phyloP scores from a whole-genome alignment of 352 stramenopile species.

The Thraustochytrium striatum region DNA sequence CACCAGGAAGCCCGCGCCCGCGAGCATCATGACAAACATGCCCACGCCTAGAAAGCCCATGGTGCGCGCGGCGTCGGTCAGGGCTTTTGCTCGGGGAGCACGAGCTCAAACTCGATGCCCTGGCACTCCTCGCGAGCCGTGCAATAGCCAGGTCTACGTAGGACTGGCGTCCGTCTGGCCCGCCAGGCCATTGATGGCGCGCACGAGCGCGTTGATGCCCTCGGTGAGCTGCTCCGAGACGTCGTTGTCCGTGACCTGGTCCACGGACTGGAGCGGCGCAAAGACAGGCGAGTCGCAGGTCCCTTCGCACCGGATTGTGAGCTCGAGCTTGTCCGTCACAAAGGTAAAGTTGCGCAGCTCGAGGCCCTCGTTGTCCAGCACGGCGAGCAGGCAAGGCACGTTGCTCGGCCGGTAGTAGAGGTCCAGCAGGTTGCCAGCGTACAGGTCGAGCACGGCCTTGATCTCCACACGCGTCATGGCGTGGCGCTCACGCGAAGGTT shows the following conservation, averaged over 20 bases:
- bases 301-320: neutral
- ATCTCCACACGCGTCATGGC: neutral
- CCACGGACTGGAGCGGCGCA: neutral
- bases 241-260: neutral
- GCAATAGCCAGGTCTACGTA: no score
- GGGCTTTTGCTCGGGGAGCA: no score
- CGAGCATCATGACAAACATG: neutral
- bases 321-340: neutral
- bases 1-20: neutral
- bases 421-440: neutral
- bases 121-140: neutral
- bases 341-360: neutral
- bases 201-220: neutral
- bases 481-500: neutral
- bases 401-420: slow-evolving; percentile 5
- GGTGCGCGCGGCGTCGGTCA: neutral
- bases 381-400: neutral
- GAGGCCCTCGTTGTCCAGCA: neutral
- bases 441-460: neutral
- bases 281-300: slow-evolving; percentile 19
- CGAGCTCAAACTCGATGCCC: slow-evolving; percentile 9
- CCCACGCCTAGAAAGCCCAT: neutral
- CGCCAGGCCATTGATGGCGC: no score
- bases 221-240: neutral
- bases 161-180: no score